Base-by-base conservation (phyloP, 2,329 filamentous ascomycete genomes). In the Claviceps africana region DNA sequence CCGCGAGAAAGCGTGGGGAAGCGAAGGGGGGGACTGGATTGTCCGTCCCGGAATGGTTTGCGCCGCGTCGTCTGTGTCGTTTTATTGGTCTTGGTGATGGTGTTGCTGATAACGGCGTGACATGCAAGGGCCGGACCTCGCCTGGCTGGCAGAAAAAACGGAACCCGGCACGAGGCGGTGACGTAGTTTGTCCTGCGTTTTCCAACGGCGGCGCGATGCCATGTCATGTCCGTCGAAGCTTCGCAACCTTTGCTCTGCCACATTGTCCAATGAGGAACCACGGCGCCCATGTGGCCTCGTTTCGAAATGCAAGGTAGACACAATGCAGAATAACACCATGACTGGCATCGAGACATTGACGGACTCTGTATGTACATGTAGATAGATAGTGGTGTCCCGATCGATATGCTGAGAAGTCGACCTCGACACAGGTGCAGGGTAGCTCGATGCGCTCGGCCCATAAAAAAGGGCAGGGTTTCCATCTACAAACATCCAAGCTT, bases 81-180 rank as follows among this genome's bases (percentile, higher is more conserved):
- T 7, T 39, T 40, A 17, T 31, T n/a, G 33, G 19, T n/a, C n/a
- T n/a, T n/a, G n/a, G n/a, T n/a, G n/a, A n/a, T n/a, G n/a, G n/a
- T n/a, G n/a, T n/a, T n/a, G n/a, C n/a, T n/a, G n/a, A n/a, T n/a
- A n/a, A n/a, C n/a, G n/a, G 30, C n/a, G 33, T 48, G n/a, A 40
- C 17, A 22, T 35, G 28, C 28, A 28, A 22, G 48, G 21, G n/a
- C 28, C 19, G 25, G 48, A 43, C 17, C 21, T 43, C n/a, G n/a
- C n/a, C 49, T 44, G 54, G 46, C 39, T 48, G 54, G 54, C 54
- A 55, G 54, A n/a, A 51, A 55, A 51, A 55, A 47, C 19, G 10
- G 31, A 30, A 48, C 49, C 40, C 9, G 39, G 15, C 15, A 22
- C 17, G 39, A 46, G 51, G 54, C 53, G 54, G 54, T 55, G 51